These are phyloP conservation scores for Penicillium turbatum DNA, from an alignment of 495 filamentous ascomycete genomes.

Conservation along the genomic window DNA sequence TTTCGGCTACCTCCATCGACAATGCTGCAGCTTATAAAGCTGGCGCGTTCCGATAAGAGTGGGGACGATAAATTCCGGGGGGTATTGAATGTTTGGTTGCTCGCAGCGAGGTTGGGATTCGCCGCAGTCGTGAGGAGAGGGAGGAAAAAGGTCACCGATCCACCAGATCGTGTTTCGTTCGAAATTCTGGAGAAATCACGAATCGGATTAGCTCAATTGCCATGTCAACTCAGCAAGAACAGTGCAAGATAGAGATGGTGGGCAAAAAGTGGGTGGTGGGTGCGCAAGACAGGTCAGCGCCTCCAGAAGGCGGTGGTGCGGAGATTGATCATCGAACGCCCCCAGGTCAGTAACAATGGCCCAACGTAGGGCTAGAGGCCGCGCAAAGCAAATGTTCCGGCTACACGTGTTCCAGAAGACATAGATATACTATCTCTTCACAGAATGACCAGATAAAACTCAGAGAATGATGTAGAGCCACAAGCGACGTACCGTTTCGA, in stretches of 20 bases:
- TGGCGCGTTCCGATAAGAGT: neutral
- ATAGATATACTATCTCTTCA: neutral
- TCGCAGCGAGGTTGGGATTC: conserved; percentile 14
- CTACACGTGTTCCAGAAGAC: neutral
- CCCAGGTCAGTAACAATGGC: conserved; percentile 31
- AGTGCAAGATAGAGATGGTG: conserved; percentile 1
- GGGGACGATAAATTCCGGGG: neutral
- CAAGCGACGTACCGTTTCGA: conserved; percentile 41
- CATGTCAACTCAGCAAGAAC: conserved; percentile 15
- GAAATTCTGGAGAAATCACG: conserved; percentile 16
- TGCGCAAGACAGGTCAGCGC: conserved; percentile 23
- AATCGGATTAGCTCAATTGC: conserved; percentile 27
- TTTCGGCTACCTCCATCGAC: conserved; percentile 43
- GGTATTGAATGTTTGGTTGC: conserved; percentile 9
- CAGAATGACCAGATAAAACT: conserved; percentile 1
- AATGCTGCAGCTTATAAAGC: neutral
- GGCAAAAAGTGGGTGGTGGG: conserved; percentile 21
- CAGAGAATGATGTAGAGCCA: conserved; percentile 15
- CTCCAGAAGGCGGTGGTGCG: conserved; percentile 45
- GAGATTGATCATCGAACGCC: conserved; percentile 44
- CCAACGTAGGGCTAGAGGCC: conserved; percentile 17
- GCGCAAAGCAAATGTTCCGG: conserved; percentile 19
- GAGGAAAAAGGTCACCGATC: conserved; percentile 22
- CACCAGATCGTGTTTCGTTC: conserved; percentile 4
- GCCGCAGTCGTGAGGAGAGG: conserved; percentile 19